A percentile compares a stretch with the other conserved stretches of the same genome.
These are phyloP conservation scores for Dryadomyces quercus-mongolicae DNA, from an alignment of 2,329 filamentous ascomycete species.

Conservation along the genomic window DNA sequence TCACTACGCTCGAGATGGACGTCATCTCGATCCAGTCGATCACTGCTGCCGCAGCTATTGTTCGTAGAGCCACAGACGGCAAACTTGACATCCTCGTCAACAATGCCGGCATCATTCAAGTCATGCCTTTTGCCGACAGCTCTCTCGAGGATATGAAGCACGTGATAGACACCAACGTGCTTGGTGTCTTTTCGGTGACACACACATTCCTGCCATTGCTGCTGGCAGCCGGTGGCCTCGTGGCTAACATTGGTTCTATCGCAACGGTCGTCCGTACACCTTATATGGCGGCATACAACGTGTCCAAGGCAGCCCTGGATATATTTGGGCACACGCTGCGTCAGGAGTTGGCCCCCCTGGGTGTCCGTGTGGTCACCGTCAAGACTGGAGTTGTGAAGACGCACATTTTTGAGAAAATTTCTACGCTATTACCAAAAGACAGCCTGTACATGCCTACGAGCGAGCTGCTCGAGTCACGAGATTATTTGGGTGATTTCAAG, in stretches of 20 bases:
- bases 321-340: not conserved
- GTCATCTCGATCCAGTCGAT: conserved; percentile 17
- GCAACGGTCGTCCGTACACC: not conserved
- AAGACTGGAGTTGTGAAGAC: not conserved
- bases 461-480: not conserved
- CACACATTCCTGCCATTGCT: conserved; percentile 21
- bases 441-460: not conserved
- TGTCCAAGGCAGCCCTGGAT: not conserved
- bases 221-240: conserved; percentile 12
- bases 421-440: not conserved
- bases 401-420: not conserved
- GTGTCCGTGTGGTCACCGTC: not conserved
- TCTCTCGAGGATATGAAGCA: conserved; percentile 6
- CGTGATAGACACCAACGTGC: conserved; percentile 9
- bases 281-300: not conserved
- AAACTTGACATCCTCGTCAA: conserved; percentile 13
- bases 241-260: conserved; percentile 13
- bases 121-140: conserved; percentile 12
- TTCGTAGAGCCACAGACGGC: not conserved
- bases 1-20: conserved; percentile 12
- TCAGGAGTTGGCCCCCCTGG: not conserved
- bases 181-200: conserved; percentile 16
- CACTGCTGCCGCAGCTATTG: conserved; percentile 11
- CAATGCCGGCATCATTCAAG: conserved; percentile 12
- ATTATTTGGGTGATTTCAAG: not conserved